A percentile compares a stretch with the other conserved stretches of the same genome.
Conservation (phyloP, 179 eudicot genomes). For the Beta corolliflora region DNA sequence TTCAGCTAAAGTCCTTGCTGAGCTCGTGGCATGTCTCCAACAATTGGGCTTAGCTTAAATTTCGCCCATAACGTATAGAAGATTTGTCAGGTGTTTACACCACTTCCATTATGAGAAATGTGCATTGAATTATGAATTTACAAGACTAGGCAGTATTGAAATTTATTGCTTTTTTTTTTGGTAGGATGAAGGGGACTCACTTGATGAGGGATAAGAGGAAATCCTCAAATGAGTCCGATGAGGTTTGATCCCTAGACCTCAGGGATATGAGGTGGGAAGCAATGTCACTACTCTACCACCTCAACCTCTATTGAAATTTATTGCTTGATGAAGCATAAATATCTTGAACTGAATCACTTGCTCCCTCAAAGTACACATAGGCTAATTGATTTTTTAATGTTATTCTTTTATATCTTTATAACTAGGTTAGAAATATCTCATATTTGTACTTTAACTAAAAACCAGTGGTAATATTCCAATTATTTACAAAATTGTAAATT, state of each 20-base stretch:
- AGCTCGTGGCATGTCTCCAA: slow-evolving; percentile 2
- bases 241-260: too few relatives aligned
- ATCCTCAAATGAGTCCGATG: too few relatives aligned
- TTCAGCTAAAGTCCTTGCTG: background rate
- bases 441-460: background rate
- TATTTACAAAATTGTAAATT: too few relatives aligned
- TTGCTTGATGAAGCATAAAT: background rate
- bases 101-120: background rate
- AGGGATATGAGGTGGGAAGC: too few relatives aligned
- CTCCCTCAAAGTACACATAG: too few relatives aligned
- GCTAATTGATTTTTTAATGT: background rate
- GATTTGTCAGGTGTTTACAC: background rate
- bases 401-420: background rate
- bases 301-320: too few relatives aligned
- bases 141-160: too few relatives aligned
- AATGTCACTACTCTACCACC: too few relatives aligned
- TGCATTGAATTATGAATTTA: background rate
- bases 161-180: too few relatives aligned
- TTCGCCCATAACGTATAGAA: background rate
- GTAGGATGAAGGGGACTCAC: too few relatives aligned
- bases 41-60: slow-evolving; percentile 1
- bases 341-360: background rate
- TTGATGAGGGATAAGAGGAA: too few relatives aligned
- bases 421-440: background rate
- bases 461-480: too few relatives aligned